Base-by-base conservation (phyloP, 768 basidiomycete species). In the Leucocoprinus sp. region DNA sequence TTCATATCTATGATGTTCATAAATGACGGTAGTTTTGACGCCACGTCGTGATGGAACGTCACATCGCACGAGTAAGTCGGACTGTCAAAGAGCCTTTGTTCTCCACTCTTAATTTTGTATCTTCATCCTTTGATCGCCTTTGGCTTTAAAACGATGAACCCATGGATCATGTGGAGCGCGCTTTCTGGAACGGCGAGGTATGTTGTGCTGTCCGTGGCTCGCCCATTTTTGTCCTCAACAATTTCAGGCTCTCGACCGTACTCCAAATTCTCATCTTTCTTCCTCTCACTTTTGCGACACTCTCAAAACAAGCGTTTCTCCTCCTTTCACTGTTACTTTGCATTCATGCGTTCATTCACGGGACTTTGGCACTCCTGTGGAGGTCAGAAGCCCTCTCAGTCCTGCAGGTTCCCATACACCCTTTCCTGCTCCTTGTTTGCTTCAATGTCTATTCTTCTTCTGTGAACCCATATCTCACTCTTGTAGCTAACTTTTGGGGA, bases 341-440 rank as follows among this genome's bases (percentile, higher is more conserved):
- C 41, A 55, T 74, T 24, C 88, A 90, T 58, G 78, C 86, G 0
- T 70, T 90, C 61, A 77, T 90, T 37, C 89, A 92, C 69, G 86
- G 88, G 45, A 86, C 86, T 2, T 70, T 90, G 55, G 68, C 78
- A 48, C 70, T 85, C 33, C 53, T 87, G 47, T 85, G 79, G 77
- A 77, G 78, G 45, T 85, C 84, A 9, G 68, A 77, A 37, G 74
- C 77, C 11, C 70, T 91, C 41, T 80, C 85, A 11, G 71, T 92
- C 49, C 69, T 90, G 45, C 89, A 92, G 64, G 75, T 91, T 24
- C 89, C 89, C 7, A 80, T 89, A 70, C 88, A 91, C 60, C 81
- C 88, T 0, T 87, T 91, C 63, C 73, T 92, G 26, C 78, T 92
- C 34, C 80, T 92, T 39, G 76, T 91, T 47, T 86, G 78, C 60